A percentile compares a stretch with the other conserved stretches of the same genome.
Conservation (phyloP, 352 stramenopile genomes). For the Pythium sp. region DNA sequence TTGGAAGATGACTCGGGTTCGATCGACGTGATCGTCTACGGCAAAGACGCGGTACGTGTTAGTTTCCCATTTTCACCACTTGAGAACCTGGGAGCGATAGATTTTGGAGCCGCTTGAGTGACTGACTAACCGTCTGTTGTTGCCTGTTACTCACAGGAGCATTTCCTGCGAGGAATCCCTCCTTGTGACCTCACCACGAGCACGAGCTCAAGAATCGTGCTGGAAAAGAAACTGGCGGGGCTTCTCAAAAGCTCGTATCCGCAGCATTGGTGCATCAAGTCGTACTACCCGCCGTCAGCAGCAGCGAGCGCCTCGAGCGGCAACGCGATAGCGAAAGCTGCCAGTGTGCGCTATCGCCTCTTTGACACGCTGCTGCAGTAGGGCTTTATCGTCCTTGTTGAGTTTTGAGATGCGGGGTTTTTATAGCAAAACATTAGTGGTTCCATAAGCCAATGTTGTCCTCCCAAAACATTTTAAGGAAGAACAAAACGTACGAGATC, state of each 20-base stretch:
- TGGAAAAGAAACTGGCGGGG: conserved; percentile 48
- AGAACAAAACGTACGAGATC: neutral
- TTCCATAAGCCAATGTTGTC: no score
- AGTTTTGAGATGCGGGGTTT: conserved; percentile 4
- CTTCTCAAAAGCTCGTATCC: conserved; percentile 23
- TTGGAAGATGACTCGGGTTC: conserved; percentile 44
- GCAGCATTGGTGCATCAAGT: conserved; percentile 72
- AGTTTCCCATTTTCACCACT: neutral
- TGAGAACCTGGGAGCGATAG: neutral
- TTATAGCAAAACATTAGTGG: neutral
- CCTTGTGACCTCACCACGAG: conserved; percentile 55
- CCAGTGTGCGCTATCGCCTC: conserved; percentile 56
- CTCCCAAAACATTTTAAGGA: neutral
- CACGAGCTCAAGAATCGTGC: conserved; percentile 44
- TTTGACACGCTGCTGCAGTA: conserved; percentile 62
- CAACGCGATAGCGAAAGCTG: conserved; percentile 2
- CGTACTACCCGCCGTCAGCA: conserved; percentile 34
- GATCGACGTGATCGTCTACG: conserved; percentile 68
- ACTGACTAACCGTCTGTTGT: conserved; percentile 3
- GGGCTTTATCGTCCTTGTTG: neutral
- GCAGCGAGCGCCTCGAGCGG: conserved; percentile 9
- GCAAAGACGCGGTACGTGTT: conserved; percentile 59
- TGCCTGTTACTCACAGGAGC: conserved; percentile 33
- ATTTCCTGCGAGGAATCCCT: conserved; percentile 69
- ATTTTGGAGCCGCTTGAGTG: neutral